Evolutionary conservation across 2,329 filamentous ascomycete species (phyloP).

Genomic region (Escovopsis weberi): DNA sequence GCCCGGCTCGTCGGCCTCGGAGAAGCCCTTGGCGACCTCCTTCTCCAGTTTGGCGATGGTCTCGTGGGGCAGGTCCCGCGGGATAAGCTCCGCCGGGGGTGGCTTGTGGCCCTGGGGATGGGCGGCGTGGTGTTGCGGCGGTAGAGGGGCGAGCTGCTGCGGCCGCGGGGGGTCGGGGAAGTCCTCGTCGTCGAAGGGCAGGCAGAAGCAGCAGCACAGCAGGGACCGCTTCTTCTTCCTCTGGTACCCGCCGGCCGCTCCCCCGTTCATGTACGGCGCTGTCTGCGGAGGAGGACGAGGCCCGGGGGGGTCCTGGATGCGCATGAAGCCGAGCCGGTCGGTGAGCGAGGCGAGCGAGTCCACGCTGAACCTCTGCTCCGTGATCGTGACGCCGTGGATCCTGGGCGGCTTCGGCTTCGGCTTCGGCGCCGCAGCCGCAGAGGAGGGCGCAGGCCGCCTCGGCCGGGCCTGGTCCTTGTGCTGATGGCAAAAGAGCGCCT

Average conservation of each 20-base stretch:
- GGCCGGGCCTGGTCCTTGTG: constrained; percentile 73
- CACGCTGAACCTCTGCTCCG: constrained; percentile 56
- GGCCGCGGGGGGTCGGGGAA: constrained; percentile 11
- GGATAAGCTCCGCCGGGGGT: constrained; percentile 39
- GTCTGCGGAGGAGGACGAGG: too few relatives aligned
- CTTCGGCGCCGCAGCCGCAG: constrained; percentile 27
- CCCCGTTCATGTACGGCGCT: too few relatives aligned
- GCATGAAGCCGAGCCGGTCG: too few relatives aligned
- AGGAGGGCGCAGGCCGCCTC: constrained; percentile 15
- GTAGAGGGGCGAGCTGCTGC: constrained; percentile 17
- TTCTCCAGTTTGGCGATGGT: constrained; percentile 56
- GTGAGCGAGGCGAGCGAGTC: constrained; percentile 54
- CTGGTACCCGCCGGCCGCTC: neutral
- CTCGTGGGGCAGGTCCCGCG: constrained; percentile 47
- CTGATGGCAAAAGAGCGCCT: constrained; percentile 79
- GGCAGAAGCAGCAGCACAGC: constrained; percentile 39
- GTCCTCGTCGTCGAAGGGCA: constrained; percentile 26
- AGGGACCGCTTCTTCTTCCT: constrained; percentile 9
- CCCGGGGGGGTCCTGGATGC: too few relatives aligned
- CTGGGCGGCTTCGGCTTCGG: constrained; percentile 22
- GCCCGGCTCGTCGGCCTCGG: constrained; percentile 60
- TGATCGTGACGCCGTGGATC: constrained; percentile 32
- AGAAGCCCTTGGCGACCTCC: constrained; percentile 56
- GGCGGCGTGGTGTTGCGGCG: constrained; percentile 13
- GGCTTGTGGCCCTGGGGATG: constrained; percentile 14